Evolutionary conservation across 23 red algal genomes (phyloP), one percentile per base, ranked within the genome.

Genomic region (Agarophyton chilense): DNA sequence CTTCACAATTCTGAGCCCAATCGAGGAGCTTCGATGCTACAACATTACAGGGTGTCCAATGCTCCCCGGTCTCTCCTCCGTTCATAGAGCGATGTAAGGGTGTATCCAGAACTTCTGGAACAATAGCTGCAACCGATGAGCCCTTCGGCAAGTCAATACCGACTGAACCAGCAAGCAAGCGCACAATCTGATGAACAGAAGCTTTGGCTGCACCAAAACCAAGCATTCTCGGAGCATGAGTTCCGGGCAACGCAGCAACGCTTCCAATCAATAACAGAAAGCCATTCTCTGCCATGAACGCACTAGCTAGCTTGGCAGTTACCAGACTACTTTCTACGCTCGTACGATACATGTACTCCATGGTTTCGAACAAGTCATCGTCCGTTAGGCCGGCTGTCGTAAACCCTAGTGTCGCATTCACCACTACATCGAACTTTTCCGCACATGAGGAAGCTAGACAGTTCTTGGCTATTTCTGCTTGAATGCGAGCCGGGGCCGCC

Each of bases 21-120:
- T 80, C 67, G 18, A 92, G 50, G 25, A 96, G 79, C 51, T 96
- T 96, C 43, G 78, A 81, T 22, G 94, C 90, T 14, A 96, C 82
- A 39, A 96, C 83, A 72, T 92, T 45, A 60, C 89, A 93, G 10
- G 94, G 85, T 13, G 94, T 96, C 94, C 94, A 96, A 50, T 96
- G 82, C 43, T 77, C 81, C 26, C 77, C 87, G 0, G 81, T 82
- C 34, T 77, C 53, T 29, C 94, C 94, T 16, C 73, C 61, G 63
- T 92, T 92, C 78, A 92, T 79, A 10, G 81, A 82, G 47, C 94
- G 94, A 86, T 96, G 94, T 67, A 96, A 74, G 14, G 94, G 79
- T 29, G 94, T 96, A 57, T 96, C 94, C 36, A 96, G 67, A 42
- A 96, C 94, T 72, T 92, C 94, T 43, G 94, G 94, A 24, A 96